Evolutionary conservation across 805 yeast species (phyloP).

Genomic region (Candida insectalens): DNA sequence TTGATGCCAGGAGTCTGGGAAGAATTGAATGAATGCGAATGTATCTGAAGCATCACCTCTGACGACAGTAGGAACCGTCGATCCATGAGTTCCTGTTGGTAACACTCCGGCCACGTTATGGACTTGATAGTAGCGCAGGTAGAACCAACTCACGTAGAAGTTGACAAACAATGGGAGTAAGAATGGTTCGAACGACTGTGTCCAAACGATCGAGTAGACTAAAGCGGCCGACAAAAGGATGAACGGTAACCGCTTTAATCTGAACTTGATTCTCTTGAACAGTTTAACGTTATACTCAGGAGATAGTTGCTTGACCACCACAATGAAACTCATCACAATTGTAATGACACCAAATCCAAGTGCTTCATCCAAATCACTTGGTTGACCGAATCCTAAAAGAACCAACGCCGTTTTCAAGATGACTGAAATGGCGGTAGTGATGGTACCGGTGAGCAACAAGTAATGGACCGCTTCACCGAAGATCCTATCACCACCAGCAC

Average conservation of each 20-base stretch:
- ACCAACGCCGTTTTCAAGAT: conserved; percentile 21
- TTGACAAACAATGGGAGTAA: conserved; percentile 42
- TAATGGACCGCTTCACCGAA: conserved; percentile 37
- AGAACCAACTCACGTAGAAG: conserved; percentile 64
- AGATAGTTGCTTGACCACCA: conserved; percentile 46
- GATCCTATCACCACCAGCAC: neutral
- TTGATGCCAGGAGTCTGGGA: conserved; percentile 57
- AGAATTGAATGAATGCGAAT: conserved; percentile 73
- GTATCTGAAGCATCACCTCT: conserved; percentile 88
- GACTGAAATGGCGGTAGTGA: conserved; percentile 47
- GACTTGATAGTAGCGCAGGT: conserved; percentile 68
- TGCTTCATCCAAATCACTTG: conserved; percentile 31
- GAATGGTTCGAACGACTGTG: conserved; percentile 35
- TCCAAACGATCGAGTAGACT: conserved; percentile 31
- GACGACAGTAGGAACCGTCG: conserved; percentile 25
- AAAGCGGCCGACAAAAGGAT: conserved; percentile 8
- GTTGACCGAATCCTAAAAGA: conserved; percentile 25
- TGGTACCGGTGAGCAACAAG: conserved; percentile 40
- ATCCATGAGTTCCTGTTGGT: conserved; percentile 26
- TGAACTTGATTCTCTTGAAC: conserved; percentile 23
- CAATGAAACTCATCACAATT: conserved; percentile 42
- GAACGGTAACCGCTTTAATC: conserved; percentile 12
- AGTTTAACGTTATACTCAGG: conserved; percentile 47
- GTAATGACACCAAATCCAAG: conserved; percentile 41
- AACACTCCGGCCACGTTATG: conserved; percentile 24